These are phyloP conservation scores for Pyricularia pennisetigena DNA, from an alignment of 2,329 filamentous ascomycete species.

Conservation along the genomic window DNA sequence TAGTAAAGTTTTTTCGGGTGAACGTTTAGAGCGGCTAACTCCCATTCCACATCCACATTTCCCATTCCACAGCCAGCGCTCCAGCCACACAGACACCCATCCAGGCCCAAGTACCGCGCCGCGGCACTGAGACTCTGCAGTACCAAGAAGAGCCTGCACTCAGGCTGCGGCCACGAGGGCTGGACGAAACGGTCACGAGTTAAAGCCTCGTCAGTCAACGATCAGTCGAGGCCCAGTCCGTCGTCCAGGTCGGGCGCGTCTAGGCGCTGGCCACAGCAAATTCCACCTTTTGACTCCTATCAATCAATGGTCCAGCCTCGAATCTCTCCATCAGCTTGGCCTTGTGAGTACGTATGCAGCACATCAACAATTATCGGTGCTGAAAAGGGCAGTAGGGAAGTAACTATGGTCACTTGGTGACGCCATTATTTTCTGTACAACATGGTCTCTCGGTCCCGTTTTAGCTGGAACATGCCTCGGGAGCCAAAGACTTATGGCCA, in stretches of 20 bases:
- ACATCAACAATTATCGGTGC: neutral
- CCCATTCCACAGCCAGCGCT: neutral
- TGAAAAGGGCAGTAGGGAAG: neutral
- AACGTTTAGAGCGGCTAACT: neutral
- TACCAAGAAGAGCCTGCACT: neutral
- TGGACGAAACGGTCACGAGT: neutral
- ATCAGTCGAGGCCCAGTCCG: neutral
- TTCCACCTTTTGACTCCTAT: neutral
- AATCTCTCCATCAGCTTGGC: neutral
- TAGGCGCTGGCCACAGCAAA: neutral
- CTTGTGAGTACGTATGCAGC: neutral
- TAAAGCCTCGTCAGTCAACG: neutral
- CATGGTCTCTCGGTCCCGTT: neutral
- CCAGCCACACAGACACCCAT: neutral
- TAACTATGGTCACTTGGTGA: neutral
- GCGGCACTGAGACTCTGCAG: neutral
- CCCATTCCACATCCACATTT: neutral
- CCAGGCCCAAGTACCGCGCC: neutral
- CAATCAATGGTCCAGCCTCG: neutral
- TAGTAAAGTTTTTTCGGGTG: neutral
- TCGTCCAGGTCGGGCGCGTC: neutral
- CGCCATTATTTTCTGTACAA: neutral
- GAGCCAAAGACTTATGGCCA: neutral
- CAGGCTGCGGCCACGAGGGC: neutral
- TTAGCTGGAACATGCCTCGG: neutral